Conservation (phyloP, 306 rosid species). For the Bauhinia variegata region DNA sequence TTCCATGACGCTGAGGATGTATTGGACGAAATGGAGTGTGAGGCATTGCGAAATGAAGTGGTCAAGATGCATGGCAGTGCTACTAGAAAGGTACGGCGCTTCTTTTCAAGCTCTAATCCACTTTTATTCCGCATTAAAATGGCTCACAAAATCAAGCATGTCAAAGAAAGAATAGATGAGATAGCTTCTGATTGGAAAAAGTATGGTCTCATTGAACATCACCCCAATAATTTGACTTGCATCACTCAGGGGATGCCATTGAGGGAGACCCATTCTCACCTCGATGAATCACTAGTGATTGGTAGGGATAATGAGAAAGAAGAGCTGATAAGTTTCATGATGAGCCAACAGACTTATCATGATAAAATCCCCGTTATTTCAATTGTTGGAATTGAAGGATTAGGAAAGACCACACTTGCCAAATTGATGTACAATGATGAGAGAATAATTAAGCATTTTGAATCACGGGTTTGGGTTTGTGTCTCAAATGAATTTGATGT, state of each 20-base stretch:
- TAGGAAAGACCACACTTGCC: constrained; percentile 13
- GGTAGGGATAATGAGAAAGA: not conserved
- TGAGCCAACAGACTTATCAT: not conserved
- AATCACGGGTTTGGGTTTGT: constrained; percentile 36
- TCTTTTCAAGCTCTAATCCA: not conserved
- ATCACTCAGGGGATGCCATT: not conserved
- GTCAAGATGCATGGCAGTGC: not conserved
- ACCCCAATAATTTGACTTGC: not conserved
- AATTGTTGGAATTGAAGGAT: not conserved
- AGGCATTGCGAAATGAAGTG: not conserved
- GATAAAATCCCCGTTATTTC: not conserved
- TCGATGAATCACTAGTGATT: not conserved
- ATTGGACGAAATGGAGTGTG: constrained; percentile 30
- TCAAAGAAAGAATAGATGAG: not conserved
- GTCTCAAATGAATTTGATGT: constrained; percentile 35
- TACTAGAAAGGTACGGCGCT: not conserved
- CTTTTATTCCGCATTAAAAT: not conserved
- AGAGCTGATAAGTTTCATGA: not conserved
- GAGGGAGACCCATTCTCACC: not conserved
- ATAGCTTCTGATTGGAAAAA: not conserved
- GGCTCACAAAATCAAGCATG: not conserved
- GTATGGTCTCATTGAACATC: not conserved
- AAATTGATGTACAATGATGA: constrained; percentile 23
- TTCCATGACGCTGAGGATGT: constrained; percentile 1
- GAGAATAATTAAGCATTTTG: constrained; percentile 1